phyloP scores from a whole-genome alignment of 345 rosid species.

The Eucalyptus cladocalyx region DNA sequence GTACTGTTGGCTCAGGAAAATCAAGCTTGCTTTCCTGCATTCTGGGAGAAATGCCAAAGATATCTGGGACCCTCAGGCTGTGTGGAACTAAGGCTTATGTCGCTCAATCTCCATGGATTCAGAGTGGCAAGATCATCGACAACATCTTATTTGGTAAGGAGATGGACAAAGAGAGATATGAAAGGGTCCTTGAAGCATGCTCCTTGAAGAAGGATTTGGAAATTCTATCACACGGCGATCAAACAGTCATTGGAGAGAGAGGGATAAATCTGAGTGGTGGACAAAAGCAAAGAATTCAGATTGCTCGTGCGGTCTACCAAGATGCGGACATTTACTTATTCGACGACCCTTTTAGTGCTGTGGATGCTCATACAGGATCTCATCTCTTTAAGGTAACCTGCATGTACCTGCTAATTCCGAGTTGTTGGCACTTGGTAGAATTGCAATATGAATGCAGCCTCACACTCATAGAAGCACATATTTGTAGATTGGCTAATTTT shows the following conservation, averaged over 20 bases:
- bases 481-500: background rate
- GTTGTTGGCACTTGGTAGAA: background rate
- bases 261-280: conserved; percentile 89
- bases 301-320: conserved; percentile 83
- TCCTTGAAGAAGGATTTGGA: conserved; percentile 61
- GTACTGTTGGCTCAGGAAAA: conserved; percentile 74
- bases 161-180: conserved; percentile 68
- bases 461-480: background rate
- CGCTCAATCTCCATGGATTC: conserved; percentile 89
- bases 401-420: background rate
- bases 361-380: conserved; percentile 86
- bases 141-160: conserved; percentile 72
- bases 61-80: conserved; percentile 48
- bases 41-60: conserved; percentile 57
- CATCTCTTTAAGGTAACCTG: conserved; percentile 63
- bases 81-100: conserved; percentile 71
- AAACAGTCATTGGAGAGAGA: conserved; percentile 79
- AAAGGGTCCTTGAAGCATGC: conserved; percentile 61
- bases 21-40: conserved; percentile 68
- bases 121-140: conserved; percentile 70
- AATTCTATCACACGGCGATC: conserved; percentile 67
- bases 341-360: conserved; percentile 91
- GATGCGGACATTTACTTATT: conserved; percentile 76
- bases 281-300: conserved; percentile 76
- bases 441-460: background rate